Base-by-base conservation (phyloP, 139 green algal genomes). In the Tetradesmus lagerheimii region DNA sequence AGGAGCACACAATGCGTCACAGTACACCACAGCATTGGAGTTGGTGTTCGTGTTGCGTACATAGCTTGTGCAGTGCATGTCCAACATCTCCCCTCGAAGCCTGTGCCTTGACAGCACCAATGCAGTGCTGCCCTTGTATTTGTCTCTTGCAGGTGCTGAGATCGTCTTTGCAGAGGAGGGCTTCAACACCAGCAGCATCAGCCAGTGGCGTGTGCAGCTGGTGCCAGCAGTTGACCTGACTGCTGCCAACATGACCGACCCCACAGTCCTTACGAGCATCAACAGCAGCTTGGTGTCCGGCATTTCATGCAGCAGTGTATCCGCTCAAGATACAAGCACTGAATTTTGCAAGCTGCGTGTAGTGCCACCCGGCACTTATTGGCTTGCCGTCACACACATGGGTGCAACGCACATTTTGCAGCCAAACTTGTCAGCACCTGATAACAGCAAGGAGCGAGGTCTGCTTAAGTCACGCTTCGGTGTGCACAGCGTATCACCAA, bases 341-440 rank as follows among this genome's bases (percentile, higher is more conserved):
- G 34, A 18, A 4, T 0, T 12, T 62, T 23, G 53, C 71, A 39
- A 35, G 34, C 34, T 34, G 23, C 18, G 25, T 6, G 16, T 29
- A 0, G 6, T 91, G 18, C 83, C 57, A 35, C 85, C 84, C 41
- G 91, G 67, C 43, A 37, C 20, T 1, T 93, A 93, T 78, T 50
- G 74, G 6, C 82, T 88, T 14, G 82, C 88, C 14, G 64, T 89
- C 11, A 5, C 38, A 2, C 39, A 91, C 0, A 41, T 31, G n/a
- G 87, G 82, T 0, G 83, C 86, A 47, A 43, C 77, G 75, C 45
- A 83, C 35, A 66, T 93, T 25, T 41, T 91, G 53, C 80, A 45
- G n/a, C 23, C 71, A 1, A 37, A 34, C 31, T 75, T 71, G 57
- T 71, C 23, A 31, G 57, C 57, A 71, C 57, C 57, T 71, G 57